These are phyloP conservation scores for Diacronema lutheri DNA, from an alignment of 78 protist species.

Conservation along the genomic window DNA sequence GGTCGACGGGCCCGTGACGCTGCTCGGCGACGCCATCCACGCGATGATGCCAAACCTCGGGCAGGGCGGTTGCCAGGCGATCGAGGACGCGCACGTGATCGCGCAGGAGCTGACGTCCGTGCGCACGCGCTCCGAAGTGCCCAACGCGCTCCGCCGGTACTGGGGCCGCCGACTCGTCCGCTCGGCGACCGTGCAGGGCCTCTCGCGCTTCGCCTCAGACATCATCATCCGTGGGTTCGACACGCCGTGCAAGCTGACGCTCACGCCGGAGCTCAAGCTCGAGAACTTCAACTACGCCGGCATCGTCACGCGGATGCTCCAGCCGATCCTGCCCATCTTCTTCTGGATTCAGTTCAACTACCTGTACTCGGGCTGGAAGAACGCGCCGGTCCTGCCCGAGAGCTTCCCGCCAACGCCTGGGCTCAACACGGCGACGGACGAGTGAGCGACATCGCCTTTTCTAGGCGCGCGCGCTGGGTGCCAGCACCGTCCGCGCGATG, in stretches of 20 bases:
- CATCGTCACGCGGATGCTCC: slow-evolving; percentile 2
- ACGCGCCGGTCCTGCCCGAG: no score
- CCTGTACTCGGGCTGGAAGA: background rate
- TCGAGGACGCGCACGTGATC: background rate
- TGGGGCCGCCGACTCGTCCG: background rate
- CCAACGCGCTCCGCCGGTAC: background rate
- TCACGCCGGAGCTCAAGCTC: background rate
- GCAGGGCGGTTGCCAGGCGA: slow-evolving; percentile 11
- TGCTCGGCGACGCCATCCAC: slow-evolving; percentile 12
- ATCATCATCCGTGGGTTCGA: slow-evolving; percentile 16
- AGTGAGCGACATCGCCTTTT: no score
- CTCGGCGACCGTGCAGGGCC: background rate
- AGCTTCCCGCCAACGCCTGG: no score
- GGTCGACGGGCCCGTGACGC: background rate
- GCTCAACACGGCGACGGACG: no score
- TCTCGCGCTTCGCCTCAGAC: background rate
- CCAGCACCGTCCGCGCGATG: no score
- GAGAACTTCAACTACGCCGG: slow-evolving; percentile 13
- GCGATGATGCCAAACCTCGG: slow-evolving; percentile 21
- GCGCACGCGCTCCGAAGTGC: background rate
- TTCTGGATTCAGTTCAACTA: background rate
- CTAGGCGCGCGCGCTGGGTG: no score
- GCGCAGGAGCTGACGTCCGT: background rate
- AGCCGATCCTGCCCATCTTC: slow-evolving; percentile 5
- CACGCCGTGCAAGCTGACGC: background rate